Evolutionary conservation across 805 yeast species (phyloP).

Genomic region (Candida incommunis): DNA sequence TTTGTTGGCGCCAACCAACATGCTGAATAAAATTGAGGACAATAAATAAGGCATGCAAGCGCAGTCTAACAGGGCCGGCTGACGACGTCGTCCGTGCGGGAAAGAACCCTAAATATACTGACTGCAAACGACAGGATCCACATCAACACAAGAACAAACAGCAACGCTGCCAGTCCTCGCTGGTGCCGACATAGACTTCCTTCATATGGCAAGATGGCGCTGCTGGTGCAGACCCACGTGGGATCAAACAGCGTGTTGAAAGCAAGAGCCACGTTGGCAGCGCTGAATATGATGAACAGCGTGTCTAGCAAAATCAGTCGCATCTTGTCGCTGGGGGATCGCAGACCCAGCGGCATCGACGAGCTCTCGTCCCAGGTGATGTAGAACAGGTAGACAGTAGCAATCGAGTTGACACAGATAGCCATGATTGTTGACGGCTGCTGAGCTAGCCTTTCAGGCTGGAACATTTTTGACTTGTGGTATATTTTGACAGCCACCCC

Average conservation of each 20-base stretch:
- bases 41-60: too few relatives aligned
- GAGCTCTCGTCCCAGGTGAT: slow-evolving; percentile 84
- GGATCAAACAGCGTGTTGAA: slow-evolving; percentile 71
- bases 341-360: slow-evolving; percentile 81
- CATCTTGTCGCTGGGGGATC: slow-evolving; percentile 76
- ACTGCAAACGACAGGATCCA: slow-evolving; percentile 84
- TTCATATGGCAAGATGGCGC: slow-evolving; percentile 20
- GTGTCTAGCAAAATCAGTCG: slow-evolving; percentile 69
- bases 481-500: neutral
- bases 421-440: slow-evolving; percentile 93
- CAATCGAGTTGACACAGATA: slow-evolving; percentile 65
- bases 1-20: too few relatives aligned
- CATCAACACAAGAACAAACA: slow-evolving; percentile 57
- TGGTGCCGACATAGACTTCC: slow-evolving; percentile 62
- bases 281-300: slow-evolving; percentile 72
- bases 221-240: slow-evolving; percentile 58
- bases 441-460: slow-evolving; percentile 25
- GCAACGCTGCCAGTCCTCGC: slow-evolving; percentile 59
- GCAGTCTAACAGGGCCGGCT: too few relatives aligned
- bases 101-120: slow-evolving; percentile 71
- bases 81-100: slow-evolving; percentile 17
- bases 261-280: slow-evolving; percentile 77
- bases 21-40: too few relatives aligned
- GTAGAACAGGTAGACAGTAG: slow-evolving; percentile 61
- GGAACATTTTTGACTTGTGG: neutral